Evolutionary conservation across 176 grass and related monocot genomes (phyloP).

Genomic region (Oryza rufipogon): DNA sequence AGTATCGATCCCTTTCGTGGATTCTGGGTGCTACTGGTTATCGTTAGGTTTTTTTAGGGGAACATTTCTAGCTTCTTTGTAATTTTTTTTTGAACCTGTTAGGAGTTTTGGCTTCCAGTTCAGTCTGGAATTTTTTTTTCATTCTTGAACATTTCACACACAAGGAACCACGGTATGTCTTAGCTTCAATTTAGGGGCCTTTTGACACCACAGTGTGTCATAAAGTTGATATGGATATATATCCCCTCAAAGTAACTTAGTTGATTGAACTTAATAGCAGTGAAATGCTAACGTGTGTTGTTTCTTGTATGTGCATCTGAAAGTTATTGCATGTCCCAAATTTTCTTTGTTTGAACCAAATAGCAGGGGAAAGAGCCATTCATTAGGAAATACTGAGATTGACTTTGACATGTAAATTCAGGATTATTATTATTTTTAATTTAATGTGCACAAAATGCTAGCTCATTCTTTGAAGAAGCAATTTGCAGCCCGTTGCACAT

Average conservation of each 20-base stretch:
- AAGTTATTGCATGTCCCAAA: not conserved
- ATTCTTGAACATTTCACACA: not conserved
- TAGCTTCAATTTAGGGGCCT: not conserved
- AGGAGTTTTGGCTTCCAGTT: not conserved
- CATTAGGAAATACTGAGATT: conserved; percentile 4
- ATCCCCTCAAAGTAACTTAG: not conserved
- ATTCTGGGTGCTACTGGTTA: not conserved
- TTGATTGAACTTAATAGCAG: not conserved
- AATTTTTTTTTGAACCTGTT: not conserved
- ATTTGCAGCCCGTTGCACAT: not conserved
- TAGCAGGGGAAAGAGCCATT: not conserved
- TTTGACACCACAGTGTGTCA: conserved; percentile 15
- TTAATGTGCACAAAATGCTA: not conserved
- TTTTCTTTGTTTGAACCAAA: conserved; percentile 17
- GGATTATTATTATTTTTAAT: not conserved
- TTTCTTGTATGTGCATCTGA: conserved; percentile 18
- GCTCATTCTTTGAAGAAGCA: conserved; percentile 7
- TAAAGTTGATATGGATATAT: conserved; percentile 4
- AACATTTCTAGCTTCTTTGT: not conserved
- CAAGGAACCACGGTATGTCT: conserved; percentile 4
- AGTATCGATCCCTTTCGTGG: not conserved
- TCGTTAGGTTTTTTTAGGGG: not conserved
- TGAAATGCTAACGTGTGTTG: not conserved
- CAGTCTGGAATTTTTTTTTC: not conserved
- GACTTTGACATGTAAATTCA: not conserved